A percentile compares a stretch with the other conserved stretches of the same genome.
Evolutionary conservation across 331 rosid species (phyloP).

Genomic region (Spiraea crenata): DNA sequence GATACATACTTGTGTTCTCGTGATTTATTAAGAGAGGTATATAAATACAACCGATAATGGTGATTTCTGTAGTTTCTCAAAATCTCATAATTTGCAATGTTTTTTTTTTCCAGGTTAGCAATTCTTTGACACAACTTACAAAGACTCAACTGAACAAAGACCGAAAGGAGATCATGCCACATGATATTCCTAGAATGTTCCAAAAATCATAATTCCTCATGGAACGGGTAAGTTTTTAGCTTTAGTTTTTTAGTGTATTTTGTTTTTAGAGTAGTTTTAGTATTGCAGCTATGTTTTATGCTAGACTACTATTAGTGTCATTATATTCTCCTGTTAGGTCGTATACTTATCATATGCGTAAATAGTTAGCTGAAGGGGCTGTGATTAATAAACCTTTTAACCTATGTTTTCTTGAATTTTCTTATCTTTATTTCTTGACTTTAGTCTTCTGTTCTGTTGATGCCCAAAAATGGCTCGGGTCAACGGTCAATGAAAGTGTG

Average conservation of each 20-base stretch:
- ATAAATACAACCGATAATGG: not conserved
- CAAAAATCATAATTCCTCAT: conserved; percentile 67
- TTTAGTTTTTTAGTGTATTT: not conserved
- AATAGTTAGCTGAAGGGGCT: no score
- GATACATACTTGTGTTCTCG: conserved; percentile 88
- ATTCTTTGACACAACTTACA: conserved; percentile 80
- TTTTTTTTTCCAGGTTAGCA: conserved; percentile 80
- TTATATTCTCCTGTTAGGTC: no score
- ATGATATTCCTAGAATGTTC: conserved; percentile 70
- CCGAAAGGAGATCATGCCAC: conserved; percentile 86
- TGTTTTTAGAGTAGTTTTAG: no score
- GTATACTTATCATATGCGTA: no score
- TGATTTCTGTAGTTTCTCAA: conserved; percentile 14
- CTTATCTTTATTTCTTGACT: not conserved
- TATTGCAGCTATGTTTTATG: no score
- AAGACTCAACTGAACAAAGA: conserved; percentile 83
- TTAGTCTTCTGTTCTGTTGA: not conserved
- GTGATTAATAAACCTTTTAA: not conserved
- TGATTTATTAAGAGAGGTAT: conserved; percentile 90
- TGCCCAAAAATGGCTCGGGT: no score
- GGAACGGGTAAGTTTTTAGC: conserved; percentile 63
- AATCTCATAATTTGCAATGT: conserved; percentile 9
- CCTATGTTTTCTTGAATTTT: not conserved
- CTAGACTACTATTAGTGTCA: no score
- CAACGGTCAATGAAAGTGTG: no score